phyloP scores from a whole-genome alignment of 2,329 filamentous ascomycete genomes.

The Xylariaceae sp. region DNA sequence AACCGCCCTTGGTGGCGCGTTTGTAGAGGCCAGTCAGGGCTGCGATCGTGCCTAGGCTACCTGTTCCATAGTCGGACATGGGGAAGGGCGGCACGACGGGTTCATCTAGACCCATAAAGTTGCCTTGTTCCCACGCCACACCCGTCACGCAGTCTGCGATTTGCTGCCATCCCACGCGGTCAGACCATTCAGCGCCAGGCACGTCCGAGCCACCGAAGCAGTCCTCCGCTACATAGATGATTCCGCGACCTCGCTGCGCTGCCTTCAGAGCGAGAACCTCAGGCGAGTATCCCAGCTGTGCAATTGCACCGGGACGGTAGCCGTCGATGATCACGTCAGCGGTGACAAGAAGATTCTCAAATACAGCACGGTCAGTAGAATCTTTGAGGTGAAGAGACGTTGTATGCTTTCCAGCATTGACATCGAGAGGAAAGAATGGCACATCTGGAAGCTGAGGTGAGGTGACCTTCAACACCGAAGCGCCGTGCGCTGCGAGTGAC shows the following conservation, averaged over 20 bases:
- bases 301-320: conserved; percentile 61
- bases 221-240: conserved; percentile 65
- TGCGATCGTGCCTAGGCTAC: conserved; percentile 31
- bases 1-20: conserved; percentile 31
- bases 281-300: conserved; percentile 57
- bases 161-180: conserved; percentile 58
- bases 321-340: conserved; percentile 65
- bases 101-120: conserved; percentile 42
- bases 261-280: conserved; percentile 48
- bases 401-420: conserved; percentile 66
- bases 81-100: conserved; percentile 62
- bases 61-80: conserved; percentile 46
- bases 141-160: conserved; percentile 36
- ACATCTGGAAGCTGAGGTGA: conserved; percentile 63
- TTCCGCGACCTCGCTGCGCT: conserved; percentile 51
- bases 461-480: conserved; percentile 67
- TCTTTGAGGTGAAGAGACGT: conserved; percentile 58
- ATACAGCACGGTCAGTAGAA: conserved; percentile 43
- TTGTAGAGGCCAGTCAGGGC: conserved; percentile 33
- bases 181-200: conserved; percentile 49
- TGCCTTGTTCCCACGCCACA: conserved; percentile 34
- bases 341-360: conserved; percentile 54
- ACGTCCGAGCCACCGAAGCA: conserved; percentile 59
- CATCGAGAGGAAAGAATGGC: conserved; percentile 66
- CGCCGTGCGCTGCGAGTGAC: conserved; percentile 69